Percentiles rank a stretch among this genome's conserved stretches.
phyloP scores from a whole-genome alignment of 1,284 basidiomycete species.

The Dichomitus squalens region DNA sequence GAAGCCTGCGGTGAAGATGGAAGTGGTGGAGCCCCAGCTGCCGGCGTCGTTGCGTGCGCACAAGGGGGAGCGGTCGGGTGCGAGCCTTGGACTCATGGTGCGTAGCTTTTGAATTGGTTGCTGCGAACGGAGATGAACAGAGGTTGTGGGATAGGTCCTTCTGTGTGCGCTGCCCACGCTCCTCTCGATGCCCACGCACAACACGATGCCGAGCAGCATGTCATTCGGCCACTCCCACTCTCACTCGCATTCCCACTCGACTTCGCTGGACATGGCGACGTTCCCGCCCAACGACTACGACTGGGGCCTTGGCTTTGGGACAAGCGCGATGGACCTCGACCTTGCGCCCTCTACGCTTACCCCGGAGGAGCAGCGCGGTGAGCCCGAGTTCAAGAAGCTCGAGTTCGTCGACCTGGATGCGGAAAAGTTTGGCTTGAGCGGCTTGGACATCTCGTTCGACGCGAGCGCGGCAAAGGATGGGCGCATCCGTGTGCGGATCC shows the following conservation, averaged over 20 bases:
- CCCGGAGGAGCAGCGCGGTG: slow-evolving; percentile 27
- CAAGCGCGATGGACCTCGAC: slow-evolving; percentile 56
- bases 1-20: slow-evolving; percentile 51
- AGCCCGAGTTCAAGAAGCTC: slow-evolving; percentile 42
- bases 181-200: slow-evolving; percentile 62
- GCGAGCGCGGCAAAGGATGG: slow-evolving; percentile 62
- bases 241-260: slow-evolving; percentile 43
- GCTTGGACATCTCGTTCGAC: slow-evolving; percentile 74
- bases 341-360: slow-evolving; percentile 28
- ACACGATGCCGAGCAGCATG: slow-evolving; percentile 52
- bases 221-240: slow-evolving; percentile 50
- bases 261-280: slow-evolving; percentile 50
- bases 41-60: slow-evolving; percentile 45
- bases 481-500: slow-evolving; percentile 73
- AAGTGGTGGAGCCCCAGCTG: slow-evolving; percentile 48
- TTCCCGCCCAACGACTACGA: slow-evolving; percentile 49
- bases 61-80: slow-evolving; percentile 51
- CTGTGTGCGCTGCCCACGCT: slow-evolving; percentile 65
- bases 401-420: slow-evolving; percentile 56
- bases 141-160: slow-evolving; percentile 18
- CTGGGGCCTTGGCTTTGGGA: slow-evolving; percentile 47
- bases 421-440: slow-evolving; percentile 53
- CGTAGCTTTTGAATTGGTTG: neutral
- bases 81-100: slow-evolving; percentile 74
- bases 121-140: neutral